Base-by-base conservation (phyloP, 306 rosid genomes). In the Cyclanthera cordifolia region DNA sequence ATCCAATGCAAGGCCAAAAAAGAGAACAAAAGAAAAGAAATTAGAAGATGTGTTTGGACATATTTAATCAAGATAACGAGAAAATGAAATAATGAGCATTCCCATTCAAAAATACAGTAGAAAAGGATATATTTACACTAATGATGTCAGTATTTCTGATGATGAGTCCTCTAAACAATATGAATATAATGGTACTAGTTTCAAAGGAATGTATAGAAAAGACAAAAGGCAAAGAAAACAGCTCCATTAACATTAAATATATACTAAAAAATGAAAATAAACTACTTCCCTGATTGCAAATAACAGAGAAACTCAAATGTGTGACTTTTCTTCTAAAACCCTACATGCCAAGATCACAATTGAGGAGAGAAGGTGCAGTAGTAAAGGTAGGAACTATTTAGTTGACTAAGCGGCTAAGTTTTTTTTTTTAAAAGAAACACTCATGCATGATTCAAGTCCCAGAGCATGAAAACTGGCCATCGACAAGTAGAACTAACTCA, bases 341-440 rank as follows among this genome's bases (percentile, higher is more conserved):
- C 37, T 13, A 64, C 53, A 41, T 11, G 37, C 17, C 6, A 43
- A 64, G 6, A 12, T 21, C 43, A 37, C 43, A 64, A 37, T 15
- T 43, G 14, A 14, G 21, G 45, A 12, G 45, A 23, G 53, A 64
- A 5, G 37, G 51, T 21, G 39, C 37, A 21, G 19, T 14, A 64
- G 70, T 39, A 64, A 17, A 63, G 45, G 16, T 12, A 47, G 41
- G 15, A 3, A 66, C 52, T 25, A 47, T 24, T 8, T n/a, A 16
- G 71, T 66, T 66, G 71, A 66, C 70, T 46, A 45, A 45, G 8
- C 32, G 15, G 3, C n/a, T n/a, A n/a, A n/a, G n/a, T n/a, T n/a
- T n/a, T n/a, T n/a, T n/a, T n/a, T n/a, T n/a, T 20, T 16, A 23
- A 39, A 66, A 23, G 4, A 66, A 66, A 24, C 23, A 46, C 70